A percentile compares a stretch with the other conserved stretches of the same genome.
Evolutionary conservation across 148 eudicot species (phyloP).

Genomic region (Camellia lanceoleosa): DNA sequence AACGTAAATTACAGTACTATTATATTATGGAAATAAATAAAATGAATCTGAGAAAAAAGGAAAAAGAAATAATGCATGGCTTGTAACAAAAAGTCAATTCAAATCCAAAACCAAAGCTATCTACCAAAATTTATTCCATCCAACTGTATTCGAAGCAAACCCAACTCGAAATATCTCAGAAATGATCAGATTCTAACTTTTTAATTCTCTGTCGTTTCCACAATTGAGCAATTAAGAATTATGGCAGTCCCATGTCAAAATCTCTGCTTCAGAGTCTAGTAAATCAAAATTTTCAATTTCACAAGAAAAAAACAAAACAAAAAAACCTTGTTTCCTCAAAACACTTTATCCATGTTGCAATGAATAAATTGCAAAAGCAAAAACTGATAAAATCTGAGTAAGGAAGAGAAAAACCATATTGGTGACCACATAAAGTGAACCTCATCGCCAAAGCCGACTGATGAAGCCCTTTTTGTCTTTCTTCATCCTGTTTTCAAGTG

Average conservation of each 20-base stretch:
- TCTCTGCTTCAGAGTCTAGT: not conserved
- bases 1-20: no score
- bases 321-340: not conserved
- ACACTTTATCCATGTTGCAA: not conserved
- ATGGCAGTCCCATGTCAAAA: not conserved
- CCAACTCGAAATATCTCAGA: not conserved
- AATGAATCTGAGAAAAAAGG: no score
- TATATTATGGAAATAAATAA: no score
- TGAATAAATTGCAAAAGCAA: not conserved
- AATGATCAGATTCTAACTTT: not conserved
- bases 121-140: not conserved
- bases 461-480: slow-evolving; percentile 65
- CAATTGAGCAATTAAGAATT: not conserved
- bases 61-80: no score
- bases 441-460: slow-evolving; percentile 71
- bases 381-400: not conserved
- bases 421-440: not conserved
- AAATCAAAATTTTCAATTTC: slow-evolving; percentile 6
- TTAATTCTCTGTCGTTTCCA: not conserved
- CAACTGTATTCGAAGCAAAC: not conserved
- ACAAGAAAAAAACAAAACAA: not conserved
- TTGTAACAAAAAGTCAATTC: not conserved
- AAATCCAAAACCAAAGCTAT: not conserved
- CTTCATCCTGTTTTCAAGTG: slow-evolving; percentile 82
- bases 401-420: not conserved